phyloP scores from a whole-genome alignment of 768 basidiomycete species.

The Suillus paluster region DNA sequence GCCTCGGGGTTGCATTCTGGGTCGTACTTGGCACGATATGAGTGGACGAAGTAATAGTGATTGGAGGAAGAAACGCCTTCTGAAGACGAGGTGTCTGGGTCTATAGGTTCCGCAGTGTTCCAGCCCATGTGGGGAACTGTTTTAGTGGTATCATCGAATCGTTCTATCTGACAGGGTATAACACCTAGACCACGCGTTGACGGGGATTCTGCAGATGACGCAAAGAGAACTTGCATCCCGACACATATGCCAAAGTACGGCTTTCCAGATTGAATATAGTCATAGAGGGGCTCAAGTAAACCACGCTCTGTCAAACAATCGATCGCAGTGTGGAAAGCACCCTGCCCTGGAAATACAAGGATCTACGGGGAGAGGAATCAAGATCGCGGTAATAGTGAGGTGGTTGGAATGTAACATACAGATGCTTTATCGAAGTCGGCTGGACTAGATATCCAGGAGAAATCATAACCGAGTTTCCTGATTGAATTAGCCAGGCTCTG shows the following conservation, averaged over 20 bases:
- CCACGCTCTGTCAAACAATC: constrained; percentile 72
- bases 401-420: constrained; percentile 54
- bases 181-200: constrained; percentile 73
- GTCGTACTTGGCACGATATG: constrained; percentile 83
- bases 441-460: constrained; percentile 84
- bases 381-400: constrained; percentile 7
- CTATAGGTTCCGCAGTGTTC: constrained; percentile 75
- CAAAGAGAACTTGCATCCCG: constrained; percentile 96
- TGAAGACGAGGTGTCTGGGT: constrained; percentile 43
- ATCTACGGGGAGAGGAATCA: constrained; percentile 52
- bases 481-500: constrained; percentile 94
- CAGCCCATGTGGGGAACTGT: constrained; percentile 98
- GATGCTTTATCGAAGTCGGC: constrained; percentile 87
- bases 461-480: constrained; percentile 79
- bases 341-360: constrained; percentile 97
- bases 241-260: constrained; percentile 99
- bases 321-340: constrained; percentile 89
- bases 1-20: constrained; percentile 55
- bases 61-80: constrained; percentile 56
- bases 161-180: constrained; percentile 80
- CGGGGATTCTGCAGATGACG: constrained; percentile 81
- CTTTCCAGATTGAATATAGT: constrained; percentile 83
- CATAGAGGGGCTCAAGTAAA: constrained; percentile 76
- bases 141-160: constrained; percentile 75
- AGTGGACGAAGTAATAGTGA: constrained; percentile 97